phyloP scores from a whole-genome alignment of 441 rosid species.

The Hypseocharis bilobata region DNA sequence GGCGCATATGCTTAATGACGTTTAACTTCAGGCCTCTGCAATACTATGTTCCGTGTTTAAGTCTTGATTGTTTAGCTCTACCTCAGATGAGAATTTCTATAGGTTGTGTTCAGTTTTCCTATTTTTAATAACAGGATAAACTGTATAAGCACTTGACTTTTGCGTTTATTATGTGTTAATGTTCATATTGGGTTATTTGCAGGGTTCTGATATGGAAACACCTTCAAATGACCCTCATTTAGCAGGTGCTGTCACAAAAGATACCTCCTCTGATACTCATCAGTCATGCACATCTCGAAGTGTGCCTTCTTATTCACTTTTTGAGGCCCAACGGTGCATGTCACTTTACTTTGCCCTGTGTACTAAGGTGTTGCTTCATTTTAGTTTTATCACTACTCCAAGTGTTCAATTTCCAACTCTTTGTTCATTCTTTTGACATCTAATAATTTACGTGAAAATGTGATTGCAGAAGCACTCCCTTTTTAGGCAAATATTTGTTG shows the following conservation, averaged over 20 bases:
- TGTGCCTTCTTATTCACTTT: constrained; percentile 34
- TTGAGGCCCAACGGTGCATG: constrained; percentile 83
- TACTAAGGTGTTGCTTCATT: constrained; percentile 61
- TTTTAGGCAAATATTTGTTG: constrained; percentile 62
- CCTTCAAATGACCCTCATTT: constrained; percentile 37
- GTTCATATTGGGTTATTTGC: constrained; percentile 19
- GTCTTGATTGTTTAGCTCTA: not conserved
- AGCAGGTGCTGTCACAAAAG: constrained; percentile 34
- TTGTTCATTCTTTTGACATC: constrained; percentile 5
- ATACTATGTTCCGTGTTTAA: not conserved
- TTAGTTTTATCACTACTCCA: constrained; percentile 13
- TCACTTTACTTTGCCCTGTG: constrained; percentile 94
- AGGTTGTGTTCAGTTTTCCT: not conserved
- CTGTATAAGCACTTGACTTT: not conserved
- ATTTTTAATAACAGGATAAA: not conserved
- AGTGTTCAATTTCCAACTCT: constrained; percentile 17
- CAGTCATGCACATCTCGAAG: constrained; percentile 36
- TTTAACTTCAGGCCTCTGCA: constrained; percentile 8
- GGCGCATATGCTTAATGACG: constrained; percentile 7
- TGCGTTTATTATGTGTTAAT: not conserved
- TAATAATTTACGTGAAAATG: constrained; percentile 18
- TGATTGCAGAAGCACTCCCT: constrained; percentile 86
- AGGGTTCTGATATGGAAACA: constrained; percentile 53
- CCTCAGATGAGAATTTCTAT: not conserved
- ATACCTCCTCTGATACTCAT: constrained; percentile 38